Percentiles rank a stretch among this genome's conserved stretches.
Conservation (phyloP, 345 rosid genomes). For the Eucalyptus pauciflora region DNA sequence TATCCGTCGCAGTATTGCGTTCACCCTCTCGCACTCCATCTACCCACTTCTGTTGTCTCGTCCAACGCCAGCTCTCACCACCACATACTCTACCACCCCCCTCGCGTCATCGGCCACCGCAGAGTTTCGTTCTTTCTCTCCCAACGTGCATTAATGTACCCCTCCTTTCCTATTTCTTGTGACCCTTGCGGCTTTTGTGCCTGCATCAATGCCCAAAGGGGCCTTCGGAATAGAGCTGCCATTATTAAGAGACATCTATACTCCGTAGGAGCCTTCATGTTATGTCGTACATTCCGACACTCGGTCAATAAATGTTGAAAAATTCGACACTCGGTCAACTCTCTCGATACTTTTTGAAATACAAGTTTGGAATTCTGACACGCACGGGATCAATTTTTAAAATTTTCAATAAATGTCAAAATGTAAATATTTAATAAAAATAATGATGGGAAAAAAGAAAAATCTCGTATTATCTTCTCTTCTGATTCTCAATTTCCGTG, state of each 20-base stretch:
- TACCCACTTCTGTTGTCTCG: background rate
- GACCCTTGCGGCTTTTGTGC: background rate
- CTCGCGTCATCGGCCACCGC: background rate
- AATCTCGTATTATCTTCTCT: too few species aligned
- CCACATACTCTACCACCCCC: background rate
- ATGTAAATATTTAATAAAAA: too few species aligned
- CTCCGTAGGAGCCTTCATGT: too few species aligned
- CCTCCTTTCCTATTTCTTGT: background rate
- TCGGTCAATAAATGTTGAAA: too few species aligned
- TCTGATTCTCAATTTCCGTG: rapidly evolving
- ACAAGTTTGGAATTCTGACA: too few species aligned
- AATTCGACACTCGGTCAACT: too few species aligned
- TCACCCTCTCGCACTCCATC: background rate
- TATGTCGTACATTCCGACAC: too few species aligned
- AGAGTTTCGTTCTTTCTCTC: background rate
- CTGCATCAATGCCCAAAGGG: background rate
- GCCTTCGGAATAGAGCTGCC: background rate
- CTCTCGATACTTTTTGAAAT: too few species aligned
- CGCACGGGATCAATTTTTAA: rapidly evolving
- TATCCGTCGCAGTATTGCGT: background rate
- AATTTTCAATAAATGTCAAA: too few species aligned
- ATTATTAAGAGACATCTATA: too few species aligned
- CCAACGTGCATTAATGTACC: background rate
- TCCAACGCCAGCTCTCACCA: background rate
- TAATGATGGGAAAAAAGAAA: too few species aligned